phyloP scores from a whole-genome alignment of 2,329 filamentous ascomycete species.

The Neopestalotiopsis rosae region DNA sequence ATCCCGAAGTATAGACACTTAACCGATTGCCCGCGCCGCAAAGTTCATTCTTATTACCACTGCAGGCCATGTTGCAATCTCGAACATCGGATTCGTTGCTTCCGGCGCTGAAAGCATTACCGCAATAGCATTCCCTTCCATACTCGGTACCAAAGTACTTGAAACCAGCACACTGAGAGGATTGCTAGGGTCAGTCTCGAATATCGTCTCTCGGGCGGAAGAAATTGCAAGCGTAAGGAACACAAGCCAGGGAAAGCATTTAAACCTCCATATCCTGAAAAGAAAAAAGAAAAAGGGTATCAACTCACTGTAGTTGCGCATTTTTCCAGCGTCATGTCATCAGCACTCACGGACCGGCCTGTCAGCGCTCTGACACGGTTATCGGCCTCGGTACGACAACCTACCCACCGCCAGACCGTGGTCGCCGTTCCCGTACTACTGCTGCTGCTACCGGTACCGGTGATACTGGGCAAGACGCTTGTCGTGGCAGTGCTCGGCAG shows the following conservation, averaged over 20 bases:
- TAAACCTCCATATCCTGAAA: no score
- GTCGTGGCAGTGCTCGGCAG: neutral
- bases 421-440: slow-evolving; percentile 29
- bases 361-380: slow-evolving; percentile 36
- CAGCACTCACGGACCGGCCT: slow-evolving; percentile 27
- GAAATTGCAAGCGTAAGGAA: no score
- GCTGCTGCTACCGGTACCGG: slow-evolving; percentile 15
- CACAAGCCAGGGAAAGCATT: no score
- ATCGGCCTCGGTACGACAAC: slow-evolving; percentile 44
- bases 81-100: slow-evolving; percentile 20
- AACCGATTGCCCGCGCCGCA: slow-evolving; percentile 39
- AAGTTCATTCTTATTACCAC: slow-evolving; percentile 24
- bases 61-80: slow-evolving; percentile 19
- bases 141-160: slow-evolving; percentile 42
- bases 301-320: slow-evolving; percentile 31
- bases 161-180: slow-evolving; percentile 31
- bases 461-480: neutral
- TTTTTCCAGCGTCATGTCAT: slow-evolving; percentile 39
- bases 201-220: no score
- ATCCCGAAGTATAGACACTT: slow-evolving; percentile 31
- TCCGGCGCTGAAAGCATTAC: slow-evolving; percentile 35
- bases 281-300: no score
- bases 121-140: slow-evolving; percentile 43
- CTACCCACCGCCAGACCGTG: slow-evolving; percentile 30
- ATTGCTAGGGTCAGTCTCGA: no score